Evolutionary conservation across 768 basidiomycete genomes (phyloP), one percentile per base, ranked within the genome.

Genomic region (Rhizopogon vesiculosus): DNA sequence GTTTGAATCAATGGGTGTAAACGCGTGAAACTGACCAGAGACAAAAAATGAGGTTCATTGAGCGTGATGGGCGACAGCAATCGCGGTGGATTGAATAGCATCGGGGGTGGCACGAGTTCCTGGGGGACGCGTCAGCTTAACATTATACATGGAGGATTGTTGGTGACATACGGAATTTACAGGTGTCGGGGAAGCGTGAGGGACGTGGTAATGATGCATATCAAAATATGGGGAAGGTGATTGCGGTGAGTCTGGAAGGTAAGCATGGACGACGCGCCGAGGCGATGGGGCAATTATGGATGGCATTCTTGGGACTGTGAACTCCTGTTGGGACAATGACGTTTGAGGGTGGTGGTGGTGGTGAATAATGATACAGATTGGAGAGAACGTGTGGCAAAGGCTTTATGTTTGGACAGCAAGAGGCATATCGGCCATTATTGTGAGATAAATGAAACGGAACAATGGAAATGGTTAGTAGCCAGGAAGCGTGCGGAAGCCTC

Each of bases 241-340:
- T 42, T 53, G 59, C 39, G 45, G 25, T 3, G 44, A 52, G 12
- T 45, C 38, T 59, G 39, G 44, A 46, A 55, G 31, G 35, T 7
- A 48, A 45, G 54, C 29, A 59, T 63, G 65, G 15, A 64, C 58
- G 28, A 71, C 69, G 53, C 59, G 59, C 62, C 72, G 72, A 12
- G 76, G 73, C 8, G 69, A 64, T 22, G 76, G 74, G 15, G 75
- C 71, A 63, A 76, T 56, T 68, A 81, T 76, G 66, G 75, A 62
- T 59, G 73, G 71, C 74, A 77, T 76, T 59, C 61, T 52, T 39
- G 54, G 42, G 13, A 25, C 22, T 35, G 19, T 53, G 40, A 42
- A 50, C 45, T 19, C 40, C 15, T 50, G n/a, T 25, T 25, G 5
- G 54, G 50, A 59, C 55, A 56, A 56, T 56, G 54, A 39, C 39